A percentile compares a stretch with the other conserved stretches of the same genome.
Evolutionary conservation across 345 rosid species (phyloP).

Genomic region (Salix koriyanagi): DNA sequence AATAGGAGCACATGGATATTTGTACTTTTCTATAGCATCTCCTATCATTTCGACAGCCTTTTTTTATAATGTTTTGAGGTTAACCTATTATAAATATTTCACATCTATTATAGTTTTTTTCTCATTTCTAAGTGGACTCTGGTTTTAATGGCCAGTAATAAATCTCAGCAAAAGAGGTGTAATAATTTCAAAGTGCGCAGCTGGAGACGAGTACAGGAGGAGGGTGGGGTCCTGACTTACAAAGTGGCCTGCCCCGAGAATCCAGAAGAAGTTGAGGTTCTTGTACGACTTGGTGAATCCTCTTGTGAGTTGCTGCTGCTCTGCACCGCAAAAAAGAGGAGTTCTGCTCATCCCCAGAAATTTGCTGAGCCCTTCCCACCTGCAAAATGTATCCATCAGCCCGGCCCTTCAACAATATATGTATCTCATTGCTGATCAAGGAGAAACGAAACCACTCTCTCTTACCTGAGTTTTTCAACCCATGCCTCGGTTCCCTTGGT

Average conservation of each 20-base stretch:
- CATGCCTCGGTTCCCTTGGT: constrained; percentile 86
- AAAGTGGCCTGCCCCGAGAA: constrained; percentile 95
- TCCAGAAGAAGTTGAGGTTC: constrained; percentile 81
- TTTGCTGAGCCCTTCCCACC: constrained; percentile 67
- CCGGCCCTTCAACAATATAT: too few species aligned
- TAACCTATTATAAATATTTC: too few species aligned
- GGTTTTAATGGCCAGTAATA: too few species aligned
- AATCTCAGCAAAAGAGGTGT: too few species aligned
- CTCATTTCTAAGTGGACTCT: too few species aligned
- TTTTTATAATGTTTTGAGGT: too few species aligned
- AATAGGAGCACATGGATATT: too few species aligned
- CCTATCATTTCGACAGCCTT: too few species aligned
- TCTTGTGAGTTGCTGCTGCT: constrained; percentile 33
- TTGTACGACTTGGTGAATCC: constrained; percentile 71
- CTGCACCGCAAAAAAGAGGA: constrained; percentile 51
- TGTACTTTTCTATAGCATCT: too few species aligned
- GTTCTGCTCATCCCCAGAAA: constrained; percentile 46
- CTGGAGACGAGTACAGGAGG: too few species aligned
- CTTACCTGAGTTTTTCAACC: constrained; percentile 80
- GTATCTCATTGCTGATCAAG: background rate
- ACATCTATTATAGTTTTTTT: too few species aligned
- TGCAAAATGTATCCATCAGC: constrained; percentile 16
- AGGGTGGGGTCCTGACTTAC: constrained; percentile 23
- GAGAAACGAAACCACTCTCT: background rate
- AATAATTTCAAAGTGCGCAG: too few species aligned